phyloP scores from a whole-genome alignment of 306 rosid species.

The Glycine soja region DNA sequence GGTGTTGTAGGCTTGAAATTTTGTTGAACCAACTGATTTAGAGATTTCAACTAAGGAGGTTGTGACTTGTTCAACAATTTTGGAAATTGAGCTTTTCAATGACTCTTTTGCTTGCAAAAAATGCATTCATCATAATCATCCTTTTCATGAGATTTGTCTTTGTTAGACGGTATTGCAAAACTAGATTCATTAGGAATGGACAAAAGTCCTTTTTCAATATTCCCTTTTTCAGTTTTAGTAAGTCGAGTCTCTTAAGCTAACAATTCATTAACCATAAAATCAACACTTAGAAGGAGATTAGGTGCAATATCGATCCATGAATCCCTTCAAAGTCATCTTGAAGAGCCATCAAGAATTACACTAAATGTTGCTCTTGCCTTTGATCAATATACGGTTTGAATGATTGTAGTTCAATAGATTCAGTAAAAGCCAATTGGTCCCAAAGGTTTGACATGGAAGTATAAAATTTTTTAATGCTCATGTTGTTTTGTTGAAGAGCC shows the following conservation, averaged over 20 bases:
- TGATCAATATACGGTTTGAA: neutral
- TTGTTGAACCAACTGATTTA: neutral
- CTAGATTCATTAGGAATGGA: neutral
- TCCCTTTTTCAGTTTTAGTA: neutral
- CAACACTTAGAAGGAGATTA: neutral
- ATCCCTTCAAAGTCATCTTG: neutral
- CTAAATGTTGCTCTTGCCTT: neutral
- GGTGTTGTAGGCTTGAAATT: neutral
- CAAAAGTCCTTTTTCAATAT: neutral
- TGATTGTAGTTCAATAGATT: neutral
- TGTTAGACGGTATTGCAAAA: neutral
- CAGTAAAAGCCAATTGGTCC: neutral
- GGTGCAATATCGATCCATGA: neutral
- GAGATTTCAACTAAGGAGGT: no score
- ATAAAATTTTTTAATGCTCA: neutral
- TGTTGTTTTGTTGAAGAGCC: neutral
- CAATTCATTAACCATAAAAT: neutral
- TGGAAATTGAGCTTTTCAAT: neutral
- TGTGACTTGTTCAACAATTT: neutral
- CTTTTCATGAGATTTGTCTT: neutral
- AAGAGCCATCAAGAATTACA: neutral
- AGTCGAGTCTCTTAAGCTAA: neutral
- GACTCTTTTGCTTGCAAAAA: neutral
- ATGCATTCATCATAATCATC: neutral
- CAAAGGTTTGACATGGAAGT: neutral